A percentile compares a stretch with the other conserved stretches of the same genome.
phyloP scores from a whole-genome alignment of 176 grass and related monocot genomes.

The Carex pumila region DNA sequence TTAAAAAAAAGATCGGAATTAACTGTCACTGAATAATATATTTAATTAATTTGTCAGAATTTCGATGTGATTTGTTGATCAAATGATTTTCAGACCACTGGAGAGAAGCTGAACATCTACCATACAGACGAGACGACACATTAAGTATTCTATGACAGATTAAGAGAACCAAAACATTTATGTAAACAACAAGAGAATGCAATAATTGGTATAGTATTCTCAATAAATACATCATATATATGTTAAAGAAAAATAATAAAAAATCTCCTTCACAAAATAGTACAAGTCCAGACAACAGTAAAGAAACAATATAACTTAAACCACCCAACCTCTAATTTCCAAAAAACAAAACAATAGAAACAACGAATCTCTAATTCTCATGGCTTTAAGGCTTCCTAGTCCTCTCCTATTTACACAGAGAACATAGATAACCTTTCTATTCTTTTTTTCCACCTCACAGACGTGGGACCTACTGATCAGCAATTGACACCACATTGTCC shows the following conservation, averaged over 20 bases:
- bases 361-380: slow-evolving; percentile 21
- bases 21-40: too few relatives aligned
- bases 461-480: slow-evolving; percentile 27
- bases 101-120: not conserved
- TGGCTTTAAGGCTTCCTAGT: slow-evolving; percentile 12
- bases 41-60: not conserved
- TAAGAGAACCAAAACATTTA: not conserved
- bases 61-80: not conserved
- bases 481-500: slow-evolving; percentile 90
- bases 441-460: not conserved
- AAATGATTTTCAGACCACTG: not conserved
- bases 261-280: not conserved
- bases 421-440: not conserved
- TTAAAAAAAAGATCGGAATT: too few relatives aligned
- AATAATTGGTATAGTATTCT: slow-evolving; percentile 9
- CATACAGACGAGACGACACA: not conserved
- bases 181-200: slow-evolving; percentile 4
- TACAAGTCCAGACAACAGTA: not conserved
- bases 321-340: not conserved
- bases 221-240: slow-evolving; percentile 24
- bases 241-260: slow-evolving; percentile 13
- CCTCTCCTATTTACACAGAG: slow-evolving; percentile 28
- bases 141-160: not conserved
- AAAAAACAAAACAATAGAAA: slow-evolving; percentile 23
- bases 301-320: slow-evolving; percentile 15